These are phyloP conservation scores for Phtheirospermum japonicum DNA, from an alignment of 257 asterid genomes.

Conservation along the genomic window DNA sequence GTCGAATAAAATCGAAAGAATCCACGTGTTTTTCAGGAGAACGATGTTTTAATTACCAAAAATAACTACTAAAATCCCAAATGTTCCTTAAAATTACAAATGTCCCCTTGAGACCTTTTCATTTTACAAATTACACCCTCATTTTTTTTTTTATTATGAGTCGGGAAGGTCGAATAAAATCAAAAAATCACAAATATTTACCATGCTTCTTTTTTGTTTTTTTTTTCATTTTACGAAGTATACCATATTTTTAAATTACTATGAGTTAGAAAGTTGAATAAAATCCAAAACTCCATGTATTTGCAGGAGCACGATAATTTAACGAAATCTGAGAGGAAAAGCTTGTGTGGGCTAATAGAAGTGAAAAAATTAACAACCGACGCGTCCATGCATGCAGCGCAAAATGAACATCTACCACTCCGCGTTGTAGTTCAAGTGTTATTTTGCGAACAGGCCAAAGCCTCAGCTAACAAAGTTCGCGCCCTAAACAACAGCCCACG, in stretches of 20 bases:
- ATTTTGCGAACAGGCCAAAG: slow-evolving; percentile 67
- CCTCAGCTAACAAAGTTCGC: slow-evolving; percentile 42
- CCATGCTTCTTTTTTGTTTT: neutral
- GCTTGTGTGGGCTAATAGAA: slow-evolving; percentile 68
- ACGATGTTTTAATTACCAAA: no score
- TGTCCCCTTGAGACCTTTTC: no score
- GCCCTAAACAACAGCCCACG: slow-evolving; percentile 28
- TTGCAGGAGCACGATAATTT: slow-evolving; percentile 56
- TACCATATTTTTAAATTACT: no score
- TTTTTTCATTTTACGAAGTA: neutral
- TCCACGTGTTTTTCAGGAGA: no score
- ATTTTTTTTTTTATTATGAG: no score
- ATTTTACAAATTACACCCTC: neutral
- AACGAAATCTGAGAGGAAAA: slow-evolving; percentile 70
- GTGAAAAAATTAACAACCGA: slow-evolving; percentile 61
- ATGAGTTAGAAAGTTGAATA: no score
- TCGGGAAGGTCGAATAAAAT: no score
- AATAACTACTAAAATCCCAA: no score
- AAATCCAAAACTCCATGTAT: neutral
- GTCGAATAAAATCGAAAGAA: no score
- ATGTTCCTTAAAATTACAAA: no score
- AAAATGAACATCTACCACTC: slow-evolving; percentile 80
- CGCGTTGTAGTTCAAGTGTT: slow-evolving; percentile 83
- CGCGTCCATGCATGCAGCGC: slow-evolving; percentile 88
- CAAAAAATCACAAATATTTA: no score